phyloP scores from a whole-genome alignment of 192 early-diverging fungal species.

The Backusella luteola region DNA sequence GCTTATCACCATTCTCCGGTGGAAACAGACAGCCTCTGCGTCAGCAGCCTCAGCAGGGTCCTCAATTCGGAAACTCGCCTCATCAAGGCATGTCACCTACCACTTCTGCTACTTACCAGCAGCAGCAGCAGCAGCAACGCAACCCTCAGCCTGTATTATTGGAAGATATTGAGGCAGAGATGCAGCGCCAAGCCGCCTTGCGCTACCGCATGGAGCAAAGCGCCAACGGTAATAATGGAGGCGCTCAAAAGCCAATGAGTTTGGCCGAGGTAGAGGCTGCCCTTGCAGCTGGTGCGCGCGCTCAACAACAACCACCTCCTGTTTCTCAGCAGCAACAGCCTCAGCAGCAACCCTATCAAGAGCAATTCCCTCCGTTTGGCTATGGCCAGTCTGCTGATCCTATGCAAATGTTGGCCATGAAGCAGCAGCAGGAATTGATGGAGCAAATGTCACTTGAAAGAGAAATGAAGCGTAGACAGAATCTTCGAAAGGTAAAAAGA shows the following conservation, averaged over 20 bases:
- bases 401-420: conserved; percentile 18
- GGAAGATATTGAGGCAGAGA: conserved; percentile 57
- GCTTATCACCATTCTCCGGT: conserved; percentile 18
- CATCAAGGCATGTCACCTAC: not conserved
- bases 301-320: conserved; percentile 8
- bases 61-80: not conserved
- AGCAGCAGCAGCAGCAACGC: conserved; percentile 11
- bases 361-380: conserved; percentile 18
- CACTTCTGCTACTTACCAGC: not conserved
- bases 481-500: conserved; percentile 29
- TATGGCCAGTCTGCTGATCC: conserved; percentile 26
- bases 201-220: conserved; percentile 19
- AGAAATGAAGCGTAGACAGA: conserved; percentile 40
- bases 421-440: conserved; percentile 32
- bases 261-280: conserved; percentile 74
- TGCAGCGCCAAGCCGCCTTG: conserved; percentile 38
- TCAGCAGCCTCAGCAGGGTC: conserved; percentile 7
- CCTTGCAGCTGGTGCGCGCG: conserved; percentile 23
- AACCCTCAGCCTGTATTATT: conserved; percentile 26
- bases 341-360: conserved; percentile 18
- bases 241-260: conserved; percentile 53
- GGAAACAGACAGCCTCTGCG: not conserved
- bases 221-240: conserved; percentile 1
- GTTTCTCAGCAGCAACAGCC: conserved; percentile 14
- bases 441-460: conserved; percentile 30